Percentiles rank a stretch among this genome's conserved stretches.
phyloP scores from a whole-genome alignment of 2,329 filamentous ascomycete genomes.

The Cladosporium austrohemisphaericum region DNA sequence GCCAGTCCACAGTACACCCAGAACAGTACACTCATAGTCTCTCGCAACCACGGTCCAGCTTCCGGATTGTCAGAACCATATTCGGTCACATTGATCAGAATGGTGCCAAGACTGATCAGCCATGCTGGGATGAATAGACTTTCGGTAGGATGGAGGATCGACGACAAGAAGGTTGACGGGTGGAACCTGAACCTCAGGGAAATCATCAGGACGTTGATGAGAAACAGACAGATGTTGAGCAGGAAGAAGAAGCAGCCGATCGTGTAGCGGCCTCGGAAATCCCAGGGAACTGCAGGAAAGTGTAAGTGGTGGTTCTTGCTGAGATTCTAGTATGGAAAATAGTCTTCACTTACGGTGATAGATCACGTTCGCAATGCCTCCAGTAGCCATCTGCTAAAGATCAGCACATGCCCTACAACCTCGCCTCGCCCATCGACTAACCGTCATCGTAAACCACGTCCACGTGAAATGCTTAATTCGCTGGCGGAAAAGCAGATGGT shows the following conservation, averaged over 20 bases:
- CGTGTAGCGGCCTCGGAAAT: conserved; percentile 43
- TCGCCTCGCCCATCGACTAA: conserved; percentile 15
- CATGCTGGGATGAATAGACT: conserved; percentile 71
- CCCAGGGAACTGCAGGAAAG: conserved; percentile 35
- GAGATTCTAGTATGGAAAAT: not conserved
- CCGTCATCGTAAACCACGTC: conserved; percentile 71
- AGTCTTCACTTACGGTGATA: conserved; percentile 47
- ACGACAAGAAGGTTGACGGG: conserved; percentile 66
- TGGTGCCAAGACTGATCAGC: conserved; percentile 62
- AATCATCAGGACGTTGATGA: conserved; percentile 66
- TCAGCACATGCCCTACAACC: conserved; percentile 1
- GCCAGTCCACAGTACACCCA: conserved; percentile 71
- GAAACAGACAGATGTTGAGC: conserved; percentile 56
- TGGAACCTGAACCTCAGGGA: conserved; percentile 65
- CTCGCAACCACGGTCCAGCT: conserved; percentile 53
- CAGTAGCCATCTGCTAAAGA: conserved; percentile 61
- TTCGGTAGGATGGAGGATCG: conserved; percentile 73
- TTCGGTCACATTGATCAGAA: conserved; percentile 66
- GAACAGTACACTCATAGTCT: conserved; percentile 63
- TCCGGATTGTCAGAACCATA: conserved; percentile 56
- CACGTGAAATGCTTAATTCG: conserved; percentile 64
- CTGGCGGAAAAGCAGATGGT: conserved; percentile 43
- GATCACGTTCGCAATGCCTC: conserved; percentile 52
- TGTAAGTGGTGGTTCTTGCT: not conserved
- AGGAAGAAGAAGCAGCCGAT: conserved; percentile 49